These are phyloP conservation scores for Beauveria scarabaeidicola DNA, from an alignment of 2,329 filamentous ascomycete genomes.

Conservation along the genomic window DNA sequence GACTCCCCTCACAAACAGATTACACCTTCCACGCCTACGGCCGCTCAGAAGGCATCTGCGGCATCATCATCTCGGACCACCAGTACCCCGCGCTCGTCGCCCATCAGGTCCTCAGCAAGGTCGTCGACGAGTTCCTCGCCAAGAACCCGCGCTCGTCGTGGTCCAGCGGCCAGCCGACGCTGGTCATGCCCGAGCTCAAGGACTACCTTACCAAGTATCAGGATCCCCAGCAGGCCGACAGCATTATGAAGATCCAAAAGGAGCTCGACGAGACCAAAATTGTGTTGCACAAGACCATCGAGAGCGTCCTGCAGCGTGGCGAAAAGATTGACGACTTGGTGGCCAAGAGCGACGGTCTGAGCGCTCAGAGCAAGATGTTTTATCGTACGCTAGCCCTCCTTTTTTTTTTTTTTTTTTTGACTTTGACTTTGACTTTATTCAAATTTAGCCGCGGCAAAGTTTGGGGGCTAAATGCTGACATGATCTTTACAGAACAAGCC, in stretches of 20 bases:
- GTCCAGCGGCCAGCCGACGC: conserved; percentile 42
- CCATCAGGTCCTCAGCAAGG: conserved; percentile 77
- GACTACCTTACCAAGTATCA: conserved; percentile 70
- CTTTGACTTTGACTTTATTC: not conserved
- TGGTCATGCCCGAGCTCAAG: conserved; percentile 65
- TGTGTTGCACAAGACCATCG: conserved; percentile 92
- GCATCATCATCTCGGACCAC: conserved; percentile 69
- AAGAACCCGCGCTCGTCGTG: conserved; percentile 65
- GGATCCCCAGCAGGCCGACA: conserved; percentile 81
- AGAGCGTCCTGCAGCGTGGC: conserved; percentile 75
- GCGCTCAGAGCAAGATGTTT: conserved; percentile 94
- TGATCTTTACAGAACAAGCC: conserved; percentile 43
- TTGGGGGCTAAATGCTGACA: conserved; percentile 8
- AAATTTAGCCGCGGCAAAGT: not conserved
- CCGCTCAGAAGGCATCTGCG: conserved; percentile 64
- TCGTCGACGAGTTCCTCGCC: conserved; percentile 77
- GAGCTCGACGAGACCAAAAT: conserved; percentile 98
- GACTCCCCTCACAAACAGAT: conserved; percentile 37
- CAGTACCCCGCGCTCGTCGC: conserved; percentile 72
- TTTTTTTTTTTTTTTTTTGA: not conserved
- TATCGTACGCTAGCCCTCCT: conserved; percentile 53
- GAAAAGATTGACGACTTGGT: conserved; percentile 96
- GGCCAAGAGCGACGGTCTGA: conserved; percentile 84
- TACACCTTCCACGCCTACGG: conserved; percentile 74
- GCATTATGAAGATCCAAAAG: conserved; percentile 90